Percentiles rank a stretch among this genome's conserved stretches.
phyloP scores from a whole-genome alignment of 176 grass and related monocot species.

The Oryza nivara region DNA sequence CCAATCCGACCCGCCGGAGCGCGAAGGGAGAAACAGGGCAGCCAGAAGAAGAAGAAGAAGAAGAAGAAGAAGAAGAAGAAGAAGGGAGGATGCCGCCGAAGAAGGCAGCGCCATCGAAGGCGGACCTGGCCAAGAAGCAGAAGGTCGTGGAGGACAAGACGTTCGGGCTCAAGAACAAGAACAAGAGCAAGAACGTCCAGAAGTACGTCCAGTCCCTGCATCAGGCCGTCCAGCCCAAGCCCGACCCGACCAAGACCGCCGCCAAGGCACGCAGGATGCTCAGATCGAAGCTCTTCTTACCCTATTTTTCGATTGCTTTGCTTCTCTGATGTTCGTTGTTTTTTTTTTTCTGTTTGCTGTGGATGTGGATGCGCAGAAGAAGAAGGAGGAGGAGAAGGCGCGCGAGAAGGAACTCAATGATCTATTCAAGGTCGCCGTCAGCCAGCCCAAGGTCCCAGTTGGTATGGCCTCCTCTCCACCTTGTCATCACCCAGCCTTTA shows the following conservation, averaged over 20 bases:
- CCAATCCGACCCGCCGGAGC: not conserved
- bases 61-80: not conserved
- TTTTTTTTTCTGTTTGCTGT: not conserved
- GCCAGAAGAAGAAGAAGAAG: no score
- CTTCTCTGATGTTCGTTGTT: not conserved
- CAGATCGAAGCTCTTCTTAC: slow-evolving; percentile 40
- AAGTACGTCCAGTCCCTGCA: slow-evolving; percentile 89
- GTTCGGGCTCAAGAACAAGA: slow-evolving; percentile 99
- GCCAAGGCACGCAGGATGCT: slow-evolving; percentile 55
- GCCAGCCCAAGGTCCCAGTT: slow-evolving; percentile 95
- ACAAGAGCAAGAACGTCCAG: slow-evolving; percentile 99
- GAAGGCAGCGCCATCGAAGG: slow-evolving; percentile 67
- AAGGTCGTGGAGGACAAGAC: slow-evolving; percentile 99
- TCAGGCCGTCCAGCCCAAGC: slow-evolving; percentile 81
- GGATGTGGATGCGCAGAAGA: slow-evolving; percentile 77
- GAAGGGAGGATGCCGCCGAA: slow-evolving; percentile 84
- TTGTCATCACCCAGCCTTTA: not conserved
- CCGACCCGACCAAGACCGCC: slow-evolving; percentile 67
- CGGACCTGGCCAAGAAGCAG: slow-evolving; percentile 93
- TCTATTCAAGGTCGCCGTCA: slow-evolving; percentile 97
- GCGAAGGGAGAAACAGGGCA: slow-evolving; percentile 13
- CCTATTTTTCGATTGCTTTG: slow-evolving; percentile 8
- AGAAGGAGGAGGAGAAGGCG: slow-evolving; percentile 93
- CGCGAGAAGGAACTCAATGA: slow-evolving; percentile 99
- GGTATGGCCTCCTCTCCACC: slow-evolving; percentile 53